These are phyloP conservation scores for Calonectria pteridis DNA, from an alignment of 2,329 filamentous ascomycete genomes.

Conservation along the genomic window DNA sequence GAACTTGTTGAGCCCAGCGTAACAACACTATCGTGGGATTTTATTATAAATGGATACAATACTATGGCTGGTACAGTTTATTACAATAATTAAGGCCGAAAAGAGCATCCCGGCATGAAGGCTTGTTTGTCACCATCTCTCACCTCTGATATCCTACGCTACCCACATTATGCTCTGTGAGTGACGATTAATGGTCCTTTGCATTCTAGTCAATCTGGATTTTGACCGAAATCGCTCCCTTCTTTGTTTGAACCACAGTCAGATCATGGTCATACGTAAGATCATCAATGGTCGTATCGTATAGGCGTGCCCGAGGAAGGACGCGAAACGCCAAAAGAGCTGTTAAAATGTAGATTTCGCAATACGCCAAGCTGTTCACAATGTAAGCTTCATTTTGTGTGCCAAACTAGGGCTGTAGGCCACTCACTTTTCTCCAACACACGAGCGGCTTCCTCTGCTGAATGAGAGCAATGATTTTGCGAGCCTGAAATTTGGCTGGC, in stretches of 20 bases:
- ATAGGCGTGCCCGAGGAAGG: slow-evolving; percentile 29
- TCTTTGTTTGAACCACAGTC: slow-evolving; percentile 37
- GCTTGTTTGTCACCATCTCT: neutral
- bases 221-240: slow-evolving; percentile 31
- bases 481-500: slow-evolving; percentile 43
- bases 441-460: slow-evolving; percentile 38
- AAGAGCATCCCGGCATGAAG: neutral
- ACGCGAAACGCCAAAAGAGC: slow-evolving; percentile 28
- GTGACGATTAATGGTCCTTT: no score
- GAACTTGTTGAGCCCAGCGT: neutral
- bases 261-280: slow-evolving; percentile 39
- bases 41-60: neutral
- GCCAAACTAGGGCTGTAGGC: accelerated
- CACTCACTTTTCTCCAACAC: slow-evolving; percentile 39
- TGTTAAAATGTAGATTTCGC: slow-evolving; percentile 34
- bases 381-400: neutral
- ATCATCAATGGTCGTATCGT: slow-evolving; percentile 33
- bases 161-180: no score
- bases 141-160: neutral
- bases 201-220: slow-evolving; percentile 23
- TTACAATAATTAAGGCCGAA: neutral
- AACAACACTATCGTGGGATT: neutral
- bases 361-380: slow-evolving; percentile 31
- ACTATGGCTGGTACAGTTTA: neutral
- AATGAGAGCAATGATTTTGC: slow-evolving; percentile 36